Evolutionary conservation across 1,284 basidiomycete genomes (phyloP).

Genomic region (Blastosporella zonata): DNA sequence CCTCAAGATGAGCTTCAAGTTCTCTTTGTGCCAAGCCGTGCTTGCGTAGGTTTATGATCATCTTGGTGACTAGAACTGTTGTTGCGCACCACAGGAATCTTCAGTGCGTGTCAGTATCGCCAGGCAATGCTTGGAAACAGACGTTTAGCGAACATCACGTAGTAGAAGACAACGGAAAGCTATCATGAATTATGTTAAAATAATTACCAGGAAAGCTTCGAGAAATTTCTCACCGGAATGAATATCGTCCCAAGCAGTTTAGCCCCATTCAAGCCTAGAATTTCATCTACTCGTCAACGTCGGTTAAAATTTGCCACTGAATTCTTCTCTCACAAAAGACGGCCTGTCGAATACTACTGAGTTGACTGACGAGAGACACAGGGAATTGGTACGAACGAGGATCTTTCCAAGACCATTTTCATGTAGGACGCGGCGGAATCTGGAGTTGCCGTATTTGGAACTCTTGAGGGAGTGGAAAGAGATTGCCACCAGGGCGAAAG

Average conservation of each 20-base stretch:
- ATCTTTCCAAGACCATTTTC: not conserved
- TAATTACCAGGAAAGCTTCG: not conserved
- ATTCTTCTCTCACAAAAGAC: conserved; percentile 3
- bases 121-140: not conserved
- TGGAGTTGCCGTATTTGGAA: not conserved
- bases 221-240: conserved; percentile 1
- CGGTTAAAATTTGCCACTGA: not conserved
- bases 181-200: not conserved
- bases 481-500: not conserved
- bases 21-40: conserved; percentile 1
- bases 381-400: not conserved
- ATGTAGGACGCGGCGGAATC: not conserved
- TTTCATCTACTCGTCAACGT: not conserved
- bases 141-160: conserved; percentile 1
- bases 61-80: conserved; percentile 34
- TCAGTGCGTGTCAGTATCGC: not conserved
- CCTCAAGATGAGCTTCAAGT: not conserved
- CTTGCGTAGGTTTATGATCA: conserved; percentile 36
- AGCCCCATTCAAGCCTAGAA: not conserved
- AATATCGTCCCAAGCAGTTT: conserved; percentile 4
- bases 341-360: not conserved
- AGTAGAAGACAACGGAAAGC: conserved; percentile 7
- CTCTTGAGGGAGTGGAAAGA: not conserved
- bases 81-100: conserved; percentile 40
- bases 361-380: too few species aligned